These are phyloP conservation scores for Thelonectria discophora DNA, from an alignment of 2,329 filamentous ascomycete species.

Conservation along the genomic window DNA sequence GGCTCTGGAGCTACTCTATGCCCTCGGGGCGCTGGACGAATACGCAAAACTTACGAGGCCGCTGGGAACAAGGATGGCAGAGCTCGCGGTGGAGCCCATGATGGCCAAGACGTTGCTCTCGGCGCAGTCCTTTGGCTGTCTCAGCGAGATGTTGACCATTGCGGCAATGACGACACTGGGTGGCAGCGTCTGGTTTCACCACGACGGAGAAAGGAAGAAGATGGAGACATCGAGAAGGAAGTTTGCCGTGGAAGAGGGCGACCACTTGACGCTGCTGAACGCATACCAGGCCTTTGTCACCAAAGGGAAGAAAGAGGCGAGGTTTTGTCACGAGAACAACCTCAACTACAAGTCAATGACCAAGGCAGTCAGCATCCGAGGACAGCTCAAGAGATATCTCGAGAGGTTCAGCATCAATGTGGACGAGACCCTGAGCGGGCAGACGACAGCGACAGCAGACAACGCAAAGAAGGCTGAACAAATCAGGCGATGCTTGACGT, in stretches of 20 bases:
- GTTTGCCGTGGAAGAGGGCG: slow-evolving; percentile 92
- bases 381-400: slow-evolving; percentile 85
- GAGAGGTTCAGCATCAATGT: slow-evolving; percentile 82
- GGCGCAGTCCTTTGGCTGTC: slow-evolving; percentile 77
- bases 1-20: slow-evolving; percentile 87
- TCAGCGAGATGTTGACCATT: slow-evolving; percentile 88
- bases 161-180: slow-evolving; percentile 93
- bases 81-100: slow-evolving; percentile 93
- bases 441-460: slow-evolving; percentile 44
- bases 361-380: slow-evolving; percentile 84
- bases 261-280: slow-evolving; percentile 91
- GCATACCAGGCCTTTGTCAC: slow-evolving; percentile 91
- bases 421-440: slow-evolving; percentile 66
- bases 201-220: slow-evolving; percentile 78
- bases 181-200: slow-evolving; percentile 82
- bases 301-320: slow-evolving; percentile 81
- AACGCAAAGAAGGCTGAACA: slow-evolving; percentile 66
- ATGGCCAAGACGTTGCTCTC: slow-evolving; percentile 88
- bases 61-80: slow-evolving; percentile 89
- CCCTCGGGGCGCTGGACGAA: slow-evolving; percentile 84
- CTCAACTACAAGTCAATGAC: slow-evolving; percentile 87
- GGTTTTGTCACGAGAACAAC: slow-evolving; percentile 87
- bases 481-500: slow-evolving; percentile 84
- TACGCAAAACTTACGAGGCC: slow-evolving; percentile 92
- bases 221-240: slow-evolving; percentile 79